Conservation (phyloP, 768 basidiomycete species). For the Phylloporus arenicola region DNA sequence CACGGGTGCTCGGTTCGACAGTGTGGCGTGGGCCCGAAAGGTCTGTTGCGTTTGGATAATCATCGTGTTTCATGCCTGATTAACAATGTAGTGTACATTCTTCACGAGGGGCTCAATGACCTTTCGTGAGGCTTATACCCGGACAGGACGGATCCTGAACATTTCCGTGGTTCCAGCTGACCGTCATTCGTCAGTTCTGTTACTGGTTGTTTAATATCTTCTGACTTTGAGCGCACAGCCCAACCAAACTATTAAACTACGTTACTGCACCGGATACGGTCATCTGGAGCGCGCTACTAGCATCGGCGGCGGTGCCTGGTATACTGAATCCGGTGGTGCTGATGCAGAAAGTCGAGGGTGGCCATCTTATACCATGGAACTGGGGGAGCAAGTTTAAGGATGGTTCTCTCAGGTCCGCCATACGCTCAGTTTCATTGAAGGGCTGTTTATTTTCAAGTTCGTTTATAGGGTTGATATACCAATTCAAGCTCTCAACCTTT, state of each 20-base stretch:
- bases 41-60: conserved; percentile 33
- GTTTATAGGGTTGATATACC: conserved; percentile 84
- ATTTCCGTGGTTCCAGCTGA: conserved; percentile 90
- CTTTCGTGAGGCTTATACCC: conserved; percentile 89
- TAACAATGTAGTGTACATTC: conserved; percentile 58
- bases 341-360: conserved; percentile 85
- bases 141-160: conserved; percentile 90
- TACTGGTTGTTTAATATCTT: neutral
- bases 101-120: conserved; percentile 93
- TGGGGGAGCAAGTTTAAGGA: conserved; percentile 95
- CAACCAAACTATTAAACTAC: conserved; percentile 94
- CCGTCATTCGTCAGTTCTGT: conserved; percentile 64
- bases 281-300: conserved; percentile 76
- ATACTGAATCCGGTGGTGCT: conserved; percentile 93
- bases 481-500: conserved; percentile 78
- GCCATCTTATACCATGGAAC: conserved; percentile 83
- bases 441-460: neutral
- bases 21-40: conserved; percentile 85
- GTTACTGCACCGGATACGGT: conserved; percentile 92
- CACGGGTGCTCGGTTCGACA: conserved; percentile 95
- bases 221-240: conserved; percentile 40
- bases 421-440: neutral
- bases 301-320: conserved; percentile 92
- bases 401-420: conserved; percentile 70
- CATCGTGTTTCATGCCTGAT: neutral